Percentiles rank a stretch among this genome's conserved stretches.
Conservation (phyloP, 495 filamentous ascomycete genomes). For the Cercophora samala region DNA sequence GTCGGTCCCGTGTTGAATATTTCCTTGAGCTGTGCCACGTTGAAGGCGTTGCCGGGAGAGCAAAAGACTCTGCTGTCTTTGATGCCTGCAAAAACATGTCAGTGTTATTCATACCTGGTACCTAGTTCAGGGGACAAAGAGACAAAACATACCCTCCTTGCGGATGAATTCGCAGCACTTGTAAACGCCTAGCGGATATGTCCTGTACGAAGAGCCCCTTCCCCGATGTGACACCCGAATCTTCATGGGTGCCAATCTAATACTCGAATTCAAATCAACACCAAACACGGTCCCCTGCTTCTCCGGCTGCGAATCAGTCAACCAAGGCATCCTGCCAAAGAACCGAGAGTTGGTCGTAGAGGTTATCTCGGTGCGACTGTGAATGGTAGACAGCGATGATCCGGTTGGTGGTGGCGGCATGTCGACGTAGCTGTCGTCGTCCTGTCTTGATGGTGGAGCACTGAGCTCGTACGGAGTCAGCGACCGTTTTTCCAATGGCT, state of each 20-base stretch:
- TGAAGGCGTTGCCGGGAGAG: conserved; percentile 23
- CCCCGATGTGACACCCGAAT: conserved; percentile 34
- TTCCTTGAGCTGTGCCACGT: conserved; percentile 23
- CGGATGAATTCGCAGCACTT: conserved; percentile 35
- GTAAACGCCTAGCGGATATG: conserved; percentile 28
- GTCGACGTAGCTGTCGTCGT: neutral
- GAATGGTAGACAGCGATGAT: conserved; percentile 3
- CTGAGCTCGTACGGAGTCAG: conserved; percentile 23
- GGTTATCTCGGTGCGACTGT: neutral
- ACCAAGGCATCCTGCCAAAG: conserved; percentile 20
- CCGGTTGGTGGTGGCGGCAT: neutral
- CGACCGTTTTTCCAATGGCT: conserved; percentile 23
- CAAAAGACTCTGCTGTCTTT: conserved; percentile 25
- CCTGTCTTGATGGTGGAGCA: neutral
- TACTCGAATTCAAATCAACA: conserved; percentile 27
- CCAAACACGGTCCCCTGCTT: conserved; percentile 23
- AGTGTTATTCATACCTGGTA: neutral
- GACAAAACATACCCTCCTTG: conserved; percentile 14
- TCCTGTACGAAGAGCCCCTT: conserved; percentile 24
- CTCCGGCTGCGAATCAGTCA: conserved; percentile 9
- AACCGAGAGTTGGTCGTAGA: conserved; percentile 5
- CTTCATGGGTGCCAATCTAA: conserved; percentile 26
- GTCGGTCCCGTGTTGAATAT: conserved; percentile 24
- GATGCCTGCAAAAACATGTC: conserved; percentile 13
- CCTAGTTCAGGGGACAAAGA: too few species aligned